These are phyloP conservation scores for Pachyrhizus erosus DNA, from an alignment of 306 rosid species.

Conservation along the genomic window DNA sequence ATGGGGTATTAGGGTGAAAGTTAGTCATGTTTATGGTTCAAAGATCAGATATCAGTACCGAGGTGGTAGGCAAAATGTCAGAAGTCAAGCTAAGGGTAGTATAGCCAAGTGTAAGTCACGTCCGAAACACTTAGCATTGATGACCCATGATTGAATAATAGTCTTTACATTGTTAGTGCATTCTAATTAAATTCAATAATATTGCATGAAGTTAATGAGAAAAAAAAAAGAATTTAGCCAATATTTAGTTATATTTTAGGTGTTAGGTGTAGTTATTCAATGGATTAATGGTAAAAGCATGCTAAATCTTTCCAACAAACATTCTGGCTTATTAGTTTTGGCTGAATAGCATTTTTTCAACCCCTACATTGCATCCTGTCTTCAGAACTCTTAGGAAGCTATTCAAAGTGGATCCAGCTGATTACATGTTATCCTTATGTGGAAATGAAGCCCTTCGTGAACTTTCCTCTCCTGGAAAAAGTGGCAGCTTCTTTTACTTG, in stretches of 20 bases:
- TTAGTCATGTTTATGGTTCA: no score
- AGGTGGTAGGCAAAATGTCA: no score
- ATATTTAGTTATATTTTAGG: not conserved
- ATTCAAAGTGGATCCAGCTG: conserved; percentile 96
- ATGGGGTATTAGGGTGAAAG: no score
- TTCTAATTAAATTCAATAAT: not conserved
- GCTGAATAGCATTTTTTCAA: not conserved
- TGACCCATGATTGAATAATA: not conserved
- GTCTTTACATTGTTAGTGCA: not conserved
- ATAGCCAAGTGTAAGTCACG: no score
- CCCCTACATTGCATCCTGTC: conserved; percentile 27
- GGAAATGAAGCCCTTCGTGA: conserved; percentile 93
- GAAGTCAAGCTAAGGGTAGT: no score
- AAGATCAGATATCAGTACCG: no score
- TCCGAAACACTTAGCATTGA: no score
- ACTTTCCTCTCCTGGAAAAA: conserved; percentile 94
- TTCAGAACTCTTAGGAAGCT: conserved; percentile 86
- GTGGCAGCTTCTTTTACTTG: conserved; percentile 96
- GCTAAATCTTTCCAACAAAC: not conserved
- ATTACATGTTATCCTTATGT: conserved; percentile 91
- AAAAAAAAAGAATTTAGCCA: not conserved
- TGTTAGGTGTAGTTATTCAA: not conserved
- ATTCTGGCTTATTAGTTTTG: not conserved
- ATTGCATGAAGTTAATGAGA: not conserved
- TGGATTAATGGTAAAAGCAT: not conserved